Conservation (phyloP, 805 yeast genomes). For the Wickerhamomyces alni region DNA sequence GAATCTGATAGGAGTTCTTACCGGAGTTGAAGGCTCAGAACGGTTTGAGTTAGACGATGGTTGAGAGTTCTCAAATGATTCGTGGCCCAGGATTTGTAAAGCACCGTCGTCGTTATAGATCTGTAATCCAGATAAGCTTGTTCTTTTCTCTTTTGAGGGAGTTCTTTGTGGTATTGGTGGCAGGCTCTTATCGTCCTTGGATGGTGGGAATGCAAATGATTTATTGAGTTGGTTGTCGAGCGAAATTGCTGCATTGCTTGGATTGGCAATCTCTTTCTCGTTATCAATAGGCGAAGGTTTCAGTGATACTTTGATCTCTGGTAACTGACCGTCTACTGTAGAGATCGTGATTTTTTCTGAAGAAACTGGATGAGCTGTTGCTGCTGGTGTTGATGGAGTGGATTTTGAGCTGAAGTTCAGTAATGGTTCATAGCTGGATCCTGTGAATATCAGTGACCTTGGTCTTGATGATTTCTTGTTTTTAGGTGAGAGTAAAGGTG, state of each 20-base stretch:
- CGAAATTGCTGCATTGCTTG: slow-evolving; percentile 21
- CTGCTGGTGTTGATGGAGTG: background rate
- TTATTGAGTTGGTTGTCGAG: slow-evolving; percentile 20
- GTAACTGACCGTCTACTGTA: background rate
- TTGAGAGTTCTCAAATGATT: slow-evolving; percentile 1
- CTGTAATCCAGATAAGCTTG: slow-evolving; percentile 4
- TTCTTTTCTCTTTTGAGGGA: background rate
- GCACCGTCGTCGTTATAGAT: slow-evolving; percentile 5
- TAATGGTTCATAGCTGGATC: slow-evolving; percentile 29
- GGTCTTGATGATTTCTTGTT: slow-evolving; percentile 25
- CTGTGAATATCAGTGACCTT: slow-evolving; percentile 30
- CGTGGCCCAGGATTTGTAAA: slow-evolving; percentile 2
- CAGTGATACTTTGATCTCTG: background rate
- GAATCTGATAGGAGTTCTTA: slow-evolving; percentile 1
- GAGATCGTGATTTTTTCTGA: slow-evolving; percentile 9
- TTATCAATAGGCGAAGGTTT: slow-evolving; percentile 11
- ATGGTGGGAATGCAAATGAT: slow-evolving; percentile 21
- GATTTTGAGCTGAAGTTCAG: too few relatives aligned
- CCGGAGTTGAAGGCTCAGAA: background rate
- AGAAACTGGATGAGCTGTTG: background rate
- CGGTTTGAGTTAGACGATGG: background rate
- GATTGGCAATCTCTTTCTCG: slow-evolving; percentile 20
- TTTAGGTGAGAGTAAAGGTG: slow-evolving; percentile 31
- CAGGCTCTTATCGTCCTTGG: slow-evolving; percentile 1
- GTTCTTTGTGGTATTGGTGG: slow-evolving; percentile 6